A percentile compares a stretch with the other conserved stretches of the same genome.
phyloP scores from a whole-genome alignment of 2,329 filamentous ascomycete genomes.

The Phyllosticta ampelicida region DNA sequence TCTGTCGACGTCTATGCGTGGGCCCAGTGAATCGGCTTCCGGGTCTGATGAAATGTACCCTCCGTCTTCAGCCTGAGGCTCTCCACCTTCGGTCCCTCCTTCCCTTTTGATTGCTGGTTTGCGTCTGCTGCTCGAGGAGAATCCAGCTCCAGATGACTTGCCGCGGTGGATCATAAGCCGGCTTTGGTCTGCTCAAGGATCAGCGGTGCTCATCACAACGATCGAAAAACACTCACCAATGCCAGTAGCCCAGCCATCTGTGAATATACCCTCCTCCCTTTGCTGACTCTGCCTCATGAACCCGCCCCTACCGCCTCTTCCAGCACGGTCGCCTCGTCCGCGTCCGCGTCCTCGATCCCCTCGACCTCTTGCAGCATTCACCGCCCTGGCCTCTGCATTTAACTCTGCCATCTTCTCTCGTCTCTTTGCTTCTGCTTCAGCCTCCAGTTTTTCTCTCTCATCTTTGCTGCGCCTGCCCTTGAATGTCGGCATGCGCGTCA shows the following conservation, averaged over 20 bases:
- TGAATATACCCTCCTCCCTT: constrained; percentile 2
- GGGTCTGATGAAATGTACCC: constrained; percentile 40
- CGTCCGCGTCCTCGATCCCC: constrained; percentile 15
- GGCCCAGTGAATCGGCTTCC: constrained; percentile 37
- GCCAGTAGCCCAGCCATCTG: background rate
- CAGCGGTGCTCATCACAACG: background rate
- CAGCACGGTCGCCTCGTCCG: constrained; percentile 20
- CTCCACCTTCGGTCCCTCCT: constrained; percentile 20
- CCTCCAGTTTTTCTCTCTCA: constrained; percentile 32
- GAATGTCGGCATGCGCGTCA: constrained; percentile 28
- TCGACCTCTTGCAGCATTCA: constrained; percentile 15
- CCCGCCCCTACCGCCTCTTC: constrained; percentile 29
- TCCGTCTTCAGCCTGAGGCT: constrained; percentile 23
- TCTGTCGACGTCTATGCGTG: constrained; percentile 46
- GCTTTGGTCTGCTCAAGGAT: background rate
- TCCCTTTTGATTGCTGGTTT: background rate
- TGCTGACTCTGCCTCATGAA: constrained; percentile 21
- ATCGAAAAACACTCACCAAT: background rate
- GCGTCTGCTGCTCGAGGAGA: background rate
- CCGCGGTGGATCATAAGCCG: constrained; percentile 7
- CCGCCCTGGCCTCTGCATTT: constrained; percentile 21
- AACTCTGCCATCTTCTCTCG: constrained; percentile 26
- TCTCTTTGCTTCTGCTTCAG: constrained; percentile 29
- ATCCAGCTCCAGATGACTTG: constrained; percentile 7
- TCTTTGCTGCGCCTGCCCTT: constrained; percentile 35